Evolutionary conservation across 805 yeast species (phyloP), one percentile per base, ranked within the genome.

Genomic region (Myxozyma geophila): DNA sequence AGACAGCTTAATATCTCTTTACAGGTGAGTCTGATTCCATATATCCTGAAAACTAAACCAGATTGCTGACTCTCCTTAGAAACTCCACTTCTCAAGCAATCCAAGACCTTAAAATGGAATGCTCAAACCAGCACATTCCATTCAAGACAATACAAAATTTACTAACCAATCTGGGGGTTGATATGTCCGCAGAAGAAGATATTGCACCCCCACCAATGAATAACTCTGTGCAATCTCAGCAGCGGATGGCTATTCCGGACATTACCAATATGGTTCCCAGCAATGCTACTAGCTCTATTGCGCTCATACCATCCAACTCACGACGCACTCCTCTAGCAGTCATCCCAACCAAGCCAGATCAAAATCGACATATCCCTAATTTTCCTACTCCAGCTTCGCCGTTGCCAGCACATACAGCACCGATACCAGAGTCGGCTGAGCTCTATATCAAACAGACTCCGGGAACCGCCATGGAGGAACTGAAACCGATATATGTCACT

Each of bases 391-490:
- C 54, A 9, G 23, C 28, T 28, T 21, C 52, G 33, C 44, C 33
- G 21, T 55, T 46, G n/a, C 23, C 35, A 19, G n/a, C 46, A 21
- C 39, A 19, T 15, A 12, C 51, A n/a, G 23, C 59, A n/a, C 23
- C 48, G 17, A n/a, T 46, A 33, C 28, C 59, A 15, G 52, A 44
- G 28, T 23, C 59, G 17, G 60, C 59, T 7, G 58, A 53, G n/a
- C 28, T 28, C 7, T 67, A 71, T 36, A 52, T 74, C 13, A 64
- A 68, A 10, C 50, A 63, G 4, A 62, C 72, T 35, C 68, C 74
- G 6, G 74, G 70, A 6, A 82, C 80, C 61, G 72, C 71, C 2
- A 65, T 80, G 36, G 88, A 85, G 57, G 65, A 72, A 4, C 54
- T 82, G 2, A 71, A 68, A 33, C 72, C 83, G 0, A 64, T 75